Conservation (phyloP, 108 stramenopile species). For the Cyclotella distinguenda region DNA sequence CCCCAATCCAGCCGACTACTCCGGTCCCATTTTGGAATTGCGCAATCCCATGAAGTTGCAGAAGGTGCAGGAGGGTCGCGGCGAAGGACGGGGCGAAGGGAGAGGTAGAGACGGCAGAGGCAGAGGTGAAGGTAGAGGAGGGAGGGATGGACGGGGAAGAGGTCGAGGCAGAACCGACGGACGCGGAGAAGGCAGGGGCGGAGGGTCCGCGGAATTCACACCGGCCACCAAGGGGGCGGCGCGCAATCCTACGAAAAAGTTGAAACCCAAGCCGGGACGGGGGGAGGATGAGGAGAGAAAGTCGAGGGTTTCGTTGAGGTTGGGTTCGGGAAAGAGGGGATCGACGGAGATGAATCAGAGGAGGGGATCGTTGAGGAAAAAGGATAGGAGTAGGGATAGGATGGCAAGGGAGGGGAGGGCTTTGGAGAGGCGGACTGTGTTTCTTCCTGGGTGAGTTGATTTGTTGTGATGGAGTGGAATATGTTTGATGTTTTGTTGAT, state of each 20-base stretch:
- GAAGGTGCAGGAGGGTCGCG: constrained; percentile 33
- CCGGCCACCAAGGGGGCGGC: neutral
- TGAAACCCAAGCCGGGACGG: neutral
- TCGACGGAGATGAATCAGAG: constrained; percentile 46
- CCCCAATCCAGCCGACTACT: neutral
- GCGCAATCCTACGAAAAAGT: neutral
- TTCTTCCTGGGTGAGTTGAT: constrained; percentile 75
- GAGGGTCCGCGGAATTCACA: no score
- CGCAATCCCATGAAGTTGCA: constrained; percentile 74
- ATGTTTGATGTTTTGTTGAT: neutral
- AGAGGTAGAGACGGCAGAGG: constrained; percentile 14
- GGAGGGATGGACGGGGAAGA: constrained; percentile 16
- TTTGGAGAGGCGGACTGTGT: constrained; percentile 69
- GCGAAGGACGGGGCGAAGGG: constrained; percentile 2
- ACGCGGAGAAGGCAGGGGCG: constrained; percentile 15
- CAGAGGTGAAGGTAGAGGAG: constrained; percentile 22
- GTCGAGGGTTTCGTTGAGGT: constrained; percentile 68
- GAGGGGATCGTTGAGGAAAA: constrained; percentile 73
- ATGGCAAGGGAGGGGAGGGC: constrained; percentile 63
- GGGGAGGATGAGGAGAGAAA: no score
- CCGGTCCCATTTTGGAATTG: constrained; percentile 61
- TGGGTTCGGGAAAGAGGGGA: constrained; percentile 68
- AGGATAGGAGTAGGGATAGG: constrained; percentile 71
- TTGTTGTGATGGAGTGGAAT: no score
- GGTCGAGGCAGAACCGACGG: no score